These are phyloP conservation scores for Fusarium xyrophilum DNA, from an alignment of 2,329 filamentous ascomycete genomes.

Conservation along the genomic window DNA sequence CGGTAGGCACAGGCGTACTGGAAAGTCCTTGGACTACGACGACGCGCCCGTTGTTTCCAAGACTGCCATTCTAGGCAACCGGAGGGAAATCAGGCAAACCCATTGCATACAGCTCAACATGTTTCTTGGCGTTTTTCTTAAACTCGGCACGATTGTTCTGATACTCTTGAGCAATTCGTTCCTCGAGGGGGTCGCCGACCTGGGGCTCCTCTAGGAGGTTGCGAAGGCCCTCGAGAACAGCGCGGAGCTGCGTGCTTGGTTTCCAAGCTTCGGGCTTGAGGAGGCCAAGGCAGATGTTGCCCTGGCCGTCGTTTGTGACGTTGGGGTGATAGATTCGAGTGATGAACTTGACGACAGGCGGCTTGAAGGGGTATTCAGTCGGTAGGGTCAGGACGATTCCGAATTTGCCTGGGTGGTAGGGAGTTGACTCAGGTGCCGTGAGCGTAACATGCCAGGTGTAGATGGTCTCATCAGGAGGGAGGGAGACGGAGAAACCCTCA, in stretches of 20 bases:
- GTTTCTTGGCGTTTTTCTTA: slow-evolving; percentile 76
- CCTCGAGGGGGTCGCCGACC: slow-evolving; percentile 88
- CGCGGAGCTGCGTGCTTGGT: slow-evolving; percentile 77
- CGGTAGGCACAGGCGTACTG: neutral
- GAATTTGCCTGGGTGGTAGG: slow-evolving; percentile 73
- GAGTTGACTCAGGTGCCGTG: slow-evolving; percentile 52
- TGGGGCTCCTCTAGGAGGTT: slow-evolving; percentile 80
- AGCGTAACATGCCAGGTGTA: slow-evolving; percentile 61
- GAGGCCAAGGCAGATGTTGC: slow-evolving; percentile 84
- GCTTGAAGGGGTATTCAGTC: slow-evolving; percentile 87
- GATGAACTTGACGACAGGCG: slow-evolving; percentile 77
- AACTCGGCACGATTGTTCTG: slow-evolving; percentile 71
- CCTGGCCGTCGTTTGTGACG: slow-evolving; percentile 84
- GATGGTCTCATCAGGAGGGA: slow-evolving; percentile 57
- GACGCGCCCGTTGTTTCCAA: neutral
- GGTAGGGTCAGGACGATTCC: slow-evolving; percentile 76
- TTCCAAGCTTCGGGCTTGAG: slow-evolving; percentile 92
- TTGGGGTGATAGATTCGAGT: slow-evolving; percentile 98
- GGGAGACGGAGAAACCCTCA: slow-evolving; percentile 54
- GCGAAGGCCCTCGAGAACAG: slow-evolving; percentile 79
- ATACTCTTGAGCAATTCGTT: slow-evolving; percentile 84
- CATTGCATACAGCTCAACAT: slow-evolving; percentile 76
- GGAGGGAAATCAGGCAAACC: slow-evolving; percentile 48
- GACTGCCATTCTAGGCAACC: slow-evolving; percentile 16
- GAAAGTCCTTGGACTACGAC: neutral